Evolutionary conservation across 2,329 filamentous ascomycete species (phyloP).

Genomic region (Escovopsis sp.): DNA sequence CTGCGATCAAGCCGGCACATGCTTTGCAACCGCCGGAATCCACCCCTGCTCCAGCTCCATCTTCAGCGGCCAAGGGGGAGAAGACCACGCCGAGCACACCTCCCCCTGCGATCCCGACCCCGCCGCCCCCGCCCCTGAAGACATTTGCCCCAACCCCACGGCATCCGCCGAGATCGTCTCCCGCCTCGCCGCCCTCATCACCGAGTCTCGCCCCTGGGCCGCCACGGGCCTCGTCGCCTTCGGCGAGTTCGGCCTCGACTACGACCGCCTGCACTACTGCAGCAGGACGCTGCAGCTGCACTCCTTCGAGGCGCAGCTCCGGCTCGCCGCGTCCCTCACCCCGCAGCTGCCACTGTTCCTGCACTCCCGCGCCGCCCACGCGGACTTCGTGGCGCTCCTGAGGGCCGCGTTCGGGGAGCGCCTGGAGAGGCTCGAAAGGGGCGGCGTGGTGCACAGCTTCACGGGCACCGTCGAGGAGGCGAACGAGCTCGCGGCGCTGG

Average conservation of each 20-base stretch:
- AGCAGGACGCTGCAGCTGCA: slow-evolving; percentile 65
- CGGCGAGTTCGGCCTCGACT: slow-evolving; percentile 92
- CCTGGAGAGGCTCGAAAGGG: slow-evolving; percentile 52
- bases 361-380: slow-evolving; percentile 75
- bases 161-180: slow-evolving; percentile 35
- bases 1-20: slow-evolving; percentile 67
- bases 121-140: slow-evolving; percentile 30
- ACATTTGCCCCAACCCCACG: slow-evolving; percentile 27
- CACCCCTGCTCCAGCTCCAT: slow-evolving; percentile 78
- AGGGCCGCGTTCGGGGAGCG: slow-evolving; percentile 38
- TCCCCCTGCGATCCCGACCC: slow-evolving; percentile 39
- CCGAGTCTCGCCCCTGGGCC: slow-evolving; percentile 35
- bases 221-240: slow-evolving; percentile 51
- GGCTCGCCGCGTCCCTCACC: slow-evolving; percentile 51
- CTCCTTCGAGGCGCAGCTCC: slow-evolving; percentile 71
- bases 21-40: slow-evolving; percentile 84
- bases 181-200: slow-evolving; percentile 49
- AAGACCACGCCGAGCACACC: slow-evolving; percentile 24
- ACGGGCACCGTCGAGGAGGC: slow-evolving; percentile 81
- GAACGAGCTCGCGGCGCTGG: slow-evolving; percentile 60
- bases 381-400: slow-evolving; percentile 66
- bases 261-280: slow-evolving; percentile 77
- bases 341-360: slow-evolving; percentile 79
- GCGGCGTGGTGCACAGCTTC: slow-evolving; percentile 86
- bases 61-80: slow-evolving; percentile 46